Conservation (phyloP, 768 basidiomycete genomes). For the Pholiota molesta region DNA sequence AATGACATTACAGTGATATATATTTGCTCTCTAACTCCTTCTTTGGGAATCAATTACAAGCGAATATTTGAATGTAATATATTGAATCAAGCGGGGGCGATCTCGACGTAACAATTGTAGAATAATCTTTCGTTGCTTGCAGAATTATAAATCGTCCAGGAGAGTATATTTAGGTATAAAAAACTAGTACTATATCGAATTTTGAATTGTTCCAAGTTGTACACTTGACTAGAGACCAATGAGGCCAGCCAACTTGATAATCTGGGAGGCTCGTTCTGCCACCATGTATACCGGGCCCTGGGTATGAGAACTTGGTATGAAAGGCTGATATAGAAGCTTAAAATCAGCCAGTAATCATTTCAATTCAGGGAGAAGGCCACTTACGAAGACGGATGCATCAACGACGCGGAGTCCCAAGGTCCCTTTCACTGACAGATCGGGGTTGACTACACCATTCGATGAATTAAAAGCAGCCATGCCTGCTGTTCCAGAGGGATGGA, state of each 20-base stretch:
- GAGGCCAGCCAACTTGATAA: slow-evolving; percentile 24
- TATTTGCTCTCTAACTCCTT: not conserved
- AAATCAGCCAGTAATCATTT: not conserved
- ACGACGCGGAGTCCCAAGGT: slow-evolving; percentile 33
- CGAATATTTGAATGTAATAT: not conserved
- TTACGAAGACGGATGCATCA: slow-evolving; percentile 29
- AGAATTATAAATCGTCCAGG: not conserved
- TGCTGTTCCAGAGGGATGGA: slow-evolving; percentile 33
- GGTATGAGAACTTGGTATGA: slow-evolving; percentile 30
- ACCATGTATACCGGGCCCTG: slow-evolving; percentile 35
- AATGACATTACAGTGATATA: not conserved
- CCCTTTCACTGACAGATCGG: slow-evolving; percentile 34
- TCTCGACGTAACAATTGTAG: too few species aligned
- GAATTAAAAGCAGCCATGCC: slow-evolving; percentile 26
- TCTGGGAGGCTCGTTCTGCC: slow-evolving; percentile 35
- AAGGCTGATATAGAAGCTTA: slow-evolving; percentile 20
- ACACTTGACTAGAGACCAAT: not conserved
- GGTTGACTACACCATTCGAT: slow-evolving; percentile 31
- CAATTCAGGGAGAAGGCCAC: slow-evolving; percentile 20
- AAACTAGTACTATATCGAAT: too few species aligned
- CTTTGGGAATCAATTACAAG: not conserved
- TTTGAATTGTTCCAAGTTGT: not conserved
- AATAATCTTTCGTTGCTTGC: too few species aligned
- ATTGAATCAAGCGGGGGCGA: too few species aligned
- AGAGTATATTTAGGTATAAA: not conserved